A percentile compares a stretch with the other conserved stretches of the same genome.
phyloP scores from a whole-genome alignment of 805 yeast genomes.

The Peterozyma toletana region DNA sequence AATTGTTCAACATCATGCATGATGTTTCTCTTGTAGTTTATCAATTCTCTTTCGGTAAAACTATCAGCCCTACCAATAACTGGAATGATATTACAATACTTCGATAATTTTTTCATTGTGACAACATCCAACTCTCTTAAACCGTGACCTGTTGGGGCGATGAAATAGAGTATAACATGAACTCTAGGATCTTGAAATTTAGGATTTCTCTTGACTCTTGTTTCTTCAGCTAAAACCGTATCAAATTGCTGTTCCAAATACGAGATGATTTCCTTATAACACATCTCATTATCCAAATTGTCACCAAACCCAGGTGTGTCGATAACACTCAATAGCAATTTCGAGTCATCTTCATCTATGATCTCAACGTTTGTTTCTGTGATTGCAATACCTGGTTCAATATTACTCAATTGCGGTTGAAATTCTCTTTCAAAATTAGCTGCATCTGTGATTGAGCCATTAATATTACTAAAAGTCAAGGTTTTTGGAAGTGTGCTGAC shows the following conservation, averaged over 20 bases:
- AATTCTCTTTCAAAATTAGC: constrained; percentile 52
- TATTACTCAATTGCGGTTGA: constrained; percentile 50
- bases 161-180: constrained; percentile 65
- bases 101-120: constrained; percentile 63
- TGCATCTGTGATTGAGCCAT: constrained; percentile 47
- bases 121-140: constrained; percentile 66
- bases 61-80: constrained; percentile 66
- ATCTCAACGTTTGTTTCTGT: constrained; percentile 60
- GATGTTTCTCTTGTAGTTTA: constrained; percentile 51
- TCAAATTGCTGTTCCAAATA: constrained; percentile 75
- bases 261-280: constrained; percentile 57
- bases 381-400: constrained; percentile 72
- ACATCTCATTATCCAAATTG: constrained; percentile 51
- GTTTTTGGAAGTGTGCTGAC: constrained; percentile 31
- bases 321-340: constrained; percentile 44
- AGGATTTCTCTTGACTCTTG: constrained; percentile 81
- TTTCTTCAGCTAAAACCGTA: constrained; percentile 76
- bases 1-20: constrained; percentile 56
- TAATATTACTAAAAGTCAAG: constrained; percentile 51
- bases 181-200: constrained; percentile 72
- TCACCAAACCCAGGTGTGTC: constrained; percentile 62
- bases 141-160: constrained; percentile 75
- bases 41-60: constrained; percentile 55
- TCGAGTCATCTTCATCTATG: constrained; percentile 52
- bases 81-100: constrained; percentile 69